Evolutionary conservation across 495 filamentous ascomycete genomes (phyloP), one percentile per base, ranked within the genome.

Genomic region (Penicillium diatomitis): DNA sequence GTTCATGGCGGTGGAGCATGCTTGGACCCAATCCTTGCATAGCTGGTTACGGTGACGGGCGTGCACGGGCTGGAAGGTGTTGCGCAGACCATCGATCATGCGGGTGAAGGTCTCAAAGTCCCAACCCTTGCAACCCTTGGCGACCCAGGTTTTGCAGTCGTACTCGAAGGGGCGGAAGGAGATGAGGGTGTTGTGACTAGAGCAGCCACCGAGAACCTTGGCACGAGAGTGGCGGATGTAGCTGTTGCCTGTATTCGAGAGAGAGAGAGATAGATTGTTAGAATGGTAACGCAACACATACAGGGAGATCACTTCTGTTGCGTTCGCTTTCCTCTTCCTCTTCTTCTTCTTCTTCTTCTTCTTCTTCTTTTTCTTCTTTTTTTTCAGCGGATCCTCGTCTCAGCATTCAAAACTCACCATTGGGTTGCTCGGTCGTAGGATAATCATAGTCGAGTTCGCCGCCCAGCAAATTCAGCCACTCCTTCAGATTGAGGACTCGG

Each of bases 381-480:
- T 0, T 20, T 20, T 2, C 2, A 20, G 20, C 20, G 20, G 1
- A 6, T 41, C 39, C 2, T 8, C 6, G 4, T 41, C 27, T 41
- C n/a, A 5, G 40, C 7, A 32, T 6, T 33, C 33, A 53, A 33
- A 30, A 65, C 74, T 61, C 73, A 80, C 82, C 82, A 70, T 79
- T 85, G 46, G 86, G 86, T 64, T 91, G 87, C 65, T 89, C 87
- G 37, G 78, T 84, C n/a, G 87, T 92, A 46, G 77, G 78, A 68
- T 92, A 92, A 54, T 90, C 87, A 67, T 86, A 90, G 66, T 90
- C 87, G 40, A 90, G 73, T 56, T 90, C 87, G 50, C 86, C 86
- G 44, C 86, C 87, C 7, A 91, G 75, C 12, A 91, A 69, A 41
- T 72, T 78, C 35, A 90, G 69, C 87, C 87, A 90, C 61, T 90